phyloP scores from a whole-genome alignment of 1,139 yeast genomes.

The Scheffersomyces parashehatae region DNA sequence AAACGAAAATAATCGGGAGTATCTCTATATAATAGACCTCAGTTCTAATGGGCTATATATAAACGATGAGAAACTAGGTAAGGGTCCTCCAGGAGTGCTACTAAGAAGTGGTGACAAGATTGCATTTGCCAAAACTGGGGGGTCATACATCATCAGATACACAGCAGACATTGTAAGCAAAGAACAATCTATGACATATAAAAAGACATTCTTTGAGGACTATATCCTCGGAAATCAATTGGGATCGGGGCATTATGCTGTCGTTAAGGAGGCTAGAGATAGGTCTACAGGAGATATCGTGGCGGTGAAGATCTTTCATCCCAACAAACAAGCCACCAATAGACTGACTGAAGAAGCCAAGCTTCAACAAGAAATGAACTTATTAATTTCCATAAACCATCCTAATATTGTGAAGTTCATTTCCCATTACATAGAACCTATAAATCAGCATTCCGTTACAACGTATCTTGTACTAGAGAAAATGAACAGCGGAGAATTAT shows the following conservation, averaged over 20 bases:
- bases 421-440: slow-evolving; percentile 69
- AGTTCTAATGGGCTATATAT: slow-evolving; percentile 71
- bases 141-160: slow-evolving; percentile 59
- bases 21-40: slow-evolving; percentile 54
- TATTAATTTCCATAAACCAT: slow-evolving; percentile 65
- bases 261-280: slow-evolving; percentile 67
- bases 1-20: slow-evolving; percentile 37
- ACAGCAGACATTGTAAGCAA: slow-evolving; percentile 21
- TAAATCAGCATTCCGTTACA: slow-evolving; percentile 51
- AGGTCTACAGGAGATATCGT: slow-evolving; percentile 58
- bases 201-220: slow-evolving; percentile 54
- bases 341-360: slow-evolving; percentile 47
- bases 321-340: slow-evolving; percentile 38
- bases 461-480: slow-evolving; percentile 73
- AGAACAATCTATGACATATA: slow-evolving; percentile 13
- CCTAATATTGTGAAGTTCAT: slow-evolving; percentile 69
- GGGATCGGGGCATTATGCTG: slow-evolving; percentile 80
- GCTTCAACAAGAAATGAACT: slow-evolving; percentile 66
- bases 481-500: slow-evolving; percentile 72
- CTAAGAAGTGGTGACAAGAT: slow-evolving; percentile 66
- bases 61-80: slow-evolving; percentile 57
- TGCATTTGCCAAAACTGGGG: slow-evolving; percentile 59
- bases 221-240: slow-evolving; percentile 61
- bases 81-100: slow-evolving; percentile 42
- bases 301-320: slow-evolving; percentile 79